Base-by-base conservation (phyloP, 768 basidiomycete genomes). In the Heimioporus sp. region DNA sequence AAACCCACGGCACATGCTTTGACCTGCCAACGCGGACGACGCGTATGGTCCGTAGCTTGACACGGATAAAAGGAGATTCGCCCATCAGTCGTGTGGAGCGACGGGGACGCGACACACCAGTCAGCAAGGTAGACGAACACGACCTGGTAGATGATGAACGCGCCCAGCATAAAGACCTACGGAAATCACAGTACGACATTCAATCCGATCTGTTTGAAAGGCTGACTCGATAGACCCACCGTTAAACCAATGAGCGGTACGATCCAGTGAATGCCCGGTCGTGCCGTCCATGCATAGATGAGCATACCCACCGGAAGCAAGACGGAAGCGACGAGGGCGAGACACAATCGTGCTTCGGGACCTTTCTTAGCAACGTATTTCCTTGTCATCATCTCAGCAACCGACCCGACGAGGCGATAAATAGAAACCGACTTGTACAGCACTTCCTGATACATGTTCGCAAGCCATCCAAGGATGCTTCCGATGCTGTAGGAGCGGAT, bases 211-310 rank as follows among this genome's bases (percentile, higher is more conserved):
- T 19, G 44, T 13, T n/a, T 28, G 4, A 28, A 28, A 28, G 24
- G 41, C 36, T 9, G 12, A 24, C 12, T 46, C 31, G 6, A 35
- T 15, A 28, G 10, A 54, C 60, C 47, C 46, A 48, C 65, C 24
- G 66, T 70, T 38, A 67, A 48, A 10, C 66, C 66, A n/a, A 55
- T 48, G 10, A 67, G 44, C 19, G 66, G 68, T 12, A 49, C 80
- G 36, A 85, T 79, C 87, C 88, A 90, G 49, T 75, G 78, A 3
- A 88, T 72, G 13, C 56, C 59, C 0, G 76, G 50, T 53, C 73
- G 80, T 12, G 82, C 79, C 4, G 83, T 81, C 82, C 86, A 89
- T 0, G 83, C 86, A 57, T 83, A 91, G 28, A 89, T 80, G 67
- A 88, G 79, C 78, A 86, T 83, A n/a, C 78, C 80, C 0, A 66